Evolutionary conservation across 805 yeast genomes (phyloP), one percentile per base, ranked within the genome.

Genomic region (Saturnispora kantuleensis): DNA sequence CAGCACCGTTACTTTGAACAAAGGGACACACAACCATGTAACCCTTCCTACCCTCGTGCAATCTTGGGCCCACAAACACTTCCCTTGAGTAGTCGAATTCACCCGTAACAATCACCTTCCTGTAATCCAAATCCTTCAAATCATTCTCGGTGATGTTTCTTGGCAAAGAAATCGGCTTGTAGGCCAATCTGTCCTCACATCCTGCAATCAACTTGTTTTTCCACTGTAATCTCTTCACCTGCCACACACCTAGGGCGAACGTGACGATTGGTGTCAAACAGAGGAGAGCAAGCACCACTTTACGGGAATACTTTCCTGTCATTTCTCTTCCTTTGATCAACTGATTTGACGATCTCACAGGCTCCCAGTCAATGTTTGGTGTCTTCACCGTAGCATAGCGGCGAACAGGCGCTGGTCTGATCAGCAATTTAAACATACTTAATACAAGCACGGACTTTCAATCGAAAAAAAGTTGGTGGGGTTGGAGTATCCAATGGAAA

Each of bases 161-260:
- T 0, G 97, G 97, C 30, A 90, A 64, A 5, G 81, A 81, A 17
- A 81, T 65, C 0, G 96, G 83, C 3, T 80, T 79, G 46, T 76
- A 74, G 0, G 89, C 79, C 53, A 93, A 65, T 50, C 89, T 68
- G 55, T 85, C 87, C 60, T 93, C 97, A 56, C 90, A 80, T 16
- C 75, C 73, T 3, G 94, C 81, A 49, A 93, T 83, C 49, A 93
- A 69, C 49, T 80, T 76, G 18, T 79, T 83, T 61, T 93, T 93
- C 98, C 98, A 93, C 48, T 76, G 70, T 41, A 93, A 66, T 51
- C 98, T 71, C 54, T 76, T 69, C 38, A 85, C 78, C 66, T 93
- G 98, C 98, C 98, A 93, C 45, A 88, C 75, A 2, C 97, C 98
- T 37, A 93, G 66, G 39, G 79, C 81, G 59, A 90, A 84, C 10